Base-by-base conservation (phyloP, 371 early-diverging fungal species). In the Mucor ambiguus region DNA sequence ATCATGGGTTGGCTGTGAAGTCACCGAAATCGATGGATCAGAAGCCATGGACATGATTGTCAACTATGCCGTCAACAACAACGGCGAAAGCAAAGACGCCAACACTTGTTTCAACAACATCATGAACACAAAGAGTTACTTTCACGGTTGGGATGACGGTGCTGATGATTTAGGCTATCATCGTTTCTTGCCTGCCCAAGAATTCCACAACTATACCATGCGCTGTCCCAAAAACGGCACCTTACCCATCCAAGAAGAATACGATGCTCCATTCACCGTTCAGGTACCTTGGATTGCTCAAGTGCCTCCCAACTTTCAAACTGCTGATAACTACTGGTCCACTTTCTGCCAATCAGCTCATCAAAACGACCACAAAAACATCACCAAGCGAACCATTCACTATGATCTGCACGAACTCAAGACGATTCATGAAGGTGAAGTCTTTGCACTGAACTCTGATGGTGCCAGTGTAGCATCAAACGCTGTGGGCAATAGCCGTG, bases 141-240 rank as follows among this genome's bases (percentile, higher is more conserved):
- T 83, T 70, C 83, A 83, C 33, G 83, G 83, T 11, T 83, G 83
- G 83, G 83, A 83, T 38, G 83, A 83, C 57, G 83, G 83, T 71
- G 83, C 83, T 26, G 83, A 83, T 70, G 83, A 83, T 73, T 71
- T 83, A 28, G 83, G 83, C 5, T 83, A 83, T 32, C 83, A 83
- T 68, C 83, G 83, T 57, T 83, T 83, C 77, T 70, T 83, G 38
- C 83, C 83, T 20, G 83, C 77, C 29, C 80, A 83, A 60, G 83
- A 83, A 58, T 74, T 66, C 4, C 83, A 83, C 52, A 69, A 71
- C 4, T 83, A 83, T 55, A 83, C 80, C 20, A 57, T 83, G 55
- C 77, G 76, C 54, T 83, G 83, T 56, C 77, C 80, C 22, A 75
- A 78, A 43, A 66, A 69, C 5, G 80, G 80, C 22, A 83, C 79